These are phyloP conservation scores for Hericium coralloides DNA, from an alignment of 768 basidiomycete genomes.

Conservation along the genomic window DNA sequence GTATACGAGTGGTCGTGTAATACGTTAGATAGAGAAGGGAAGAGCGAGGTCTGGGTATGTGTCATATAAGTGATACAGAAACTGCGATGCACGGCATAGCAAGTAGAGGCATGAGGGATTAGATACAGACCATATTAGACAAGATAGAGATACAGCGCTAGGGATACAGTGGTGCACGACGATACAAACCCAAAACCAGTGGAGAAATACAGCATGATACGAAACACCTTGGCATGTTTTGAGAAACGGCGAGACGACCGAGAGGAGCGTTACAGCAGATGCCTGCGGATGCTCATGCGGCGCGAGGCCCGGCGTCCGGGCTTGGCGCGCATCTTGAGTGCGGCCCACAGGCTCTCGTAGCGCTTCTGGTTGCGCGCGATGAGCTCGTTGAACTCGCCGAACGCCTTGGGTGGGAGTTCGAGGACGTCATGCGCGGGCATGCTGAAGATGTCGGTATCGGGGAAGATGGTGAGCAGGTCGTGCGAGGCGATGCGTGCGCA, in stretches of 20 bases:
- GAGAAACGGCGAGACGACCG: not conserved
- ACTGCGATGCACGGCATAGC: no score
- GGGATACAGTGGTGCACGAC: not conserved
- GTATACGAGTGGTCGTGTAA: no score
- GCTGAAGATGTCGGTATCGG: conserved; percentile 26
- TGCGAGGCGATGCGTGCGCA: conserved; percentile 51
- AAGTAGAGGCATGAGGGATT: no score
- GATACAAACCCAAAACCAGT: not conserved
- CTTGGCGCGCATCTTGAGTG: conserved; percentile 26
- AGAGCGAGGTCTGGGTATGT: no score
- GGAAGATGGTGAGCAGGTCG: conserved; percentile 54
- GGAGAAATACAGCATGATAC: not conserved
- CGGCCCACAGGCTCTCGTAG: conserved; percentile 51
- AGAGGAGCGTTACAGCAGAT: not conserved
- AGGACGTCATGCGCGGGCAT: conserved; percentile 41
- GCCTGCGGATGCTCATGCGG: not conserved
- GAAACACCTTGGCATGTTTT: not conserved
- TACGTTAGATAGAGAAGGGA: no score
- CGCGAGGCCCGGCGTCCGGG: not conserved
- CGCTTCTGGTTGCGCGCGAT: conserved; percentile 42
- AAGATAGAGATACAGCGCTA: not conserved
- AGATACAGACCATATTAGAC: not conserved
- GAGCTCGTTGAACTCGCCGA: conserved; percentile 47
- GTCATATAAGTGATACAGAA: no score
- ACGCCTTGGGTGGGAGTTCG: conserved; percentile 53